These are phyloP conservation scores for Eutrema yunnanense DNA, from an alignment of 345 rosid genomes.

Conservation along the genomic window DNA sequence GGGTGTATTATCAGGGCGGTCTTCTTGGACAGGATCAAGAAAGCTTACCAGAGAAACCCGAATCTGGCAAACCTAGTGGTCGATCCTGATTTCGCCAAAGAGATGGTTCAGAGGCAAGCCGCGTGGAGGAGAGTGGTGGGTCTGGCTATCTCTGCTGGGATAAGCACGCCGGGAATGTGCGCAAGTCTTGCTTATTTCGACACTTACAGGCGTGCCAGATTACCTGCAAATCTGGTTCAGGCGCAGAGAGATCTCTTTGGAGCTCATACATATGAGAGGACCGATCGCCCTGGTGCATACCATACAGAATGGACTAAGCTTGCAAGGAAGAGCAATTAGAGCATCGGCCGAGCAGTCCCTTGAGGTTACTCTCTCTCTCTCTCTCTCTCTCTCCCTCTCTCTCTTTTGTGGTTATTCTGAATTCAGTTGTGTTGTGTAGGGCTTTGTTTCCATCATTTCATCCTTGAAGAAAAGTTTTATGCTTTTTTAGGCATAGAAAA, in stretches of 20 bases:
- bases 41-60: constrained; percentile 84
- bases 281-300: constrained; percentile 68
- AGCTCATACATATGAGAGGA: constrained; percentile 95
- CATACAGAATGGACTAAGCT: constrained; percentile 92
- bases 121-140: constrained; percentile 97
- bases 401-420: constrained; percentile 14
- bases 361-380: constrained; percentile 34
- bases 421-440: constrained; percentile 8
- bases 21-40: constrained; percentile 91
- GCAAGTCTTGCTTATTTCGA: constrained; percentile 90
- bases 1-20: constrained; percentile 92
- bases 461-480: neutral
- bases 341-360: constrained; percentile 25
- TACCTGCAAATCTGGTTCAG: constrained; percentile 92
- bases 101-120: constrained; percentile 93
- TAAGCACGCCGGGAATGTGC: constrained; percentile 94
- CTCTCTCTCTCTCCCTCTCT: neutral
- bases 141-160: constrained; percentile 72
- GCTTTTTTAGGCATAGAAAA: constrained; percentile 14
- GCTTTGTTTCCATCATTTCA: constrained; percentile 8
- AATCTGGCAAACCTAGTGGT: constrained; percentile 68
- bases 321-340: constrained; percentile 46
- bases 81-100: constrained; percentile 87
- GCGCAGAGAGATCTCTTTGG: constrained; percentile 98
- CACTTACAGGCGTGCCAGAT: constrained; percentile 86